phyloP scores from a whole-genome alignment of 257 asterid species.

The Oldenlandia corymbosa region DNA sequence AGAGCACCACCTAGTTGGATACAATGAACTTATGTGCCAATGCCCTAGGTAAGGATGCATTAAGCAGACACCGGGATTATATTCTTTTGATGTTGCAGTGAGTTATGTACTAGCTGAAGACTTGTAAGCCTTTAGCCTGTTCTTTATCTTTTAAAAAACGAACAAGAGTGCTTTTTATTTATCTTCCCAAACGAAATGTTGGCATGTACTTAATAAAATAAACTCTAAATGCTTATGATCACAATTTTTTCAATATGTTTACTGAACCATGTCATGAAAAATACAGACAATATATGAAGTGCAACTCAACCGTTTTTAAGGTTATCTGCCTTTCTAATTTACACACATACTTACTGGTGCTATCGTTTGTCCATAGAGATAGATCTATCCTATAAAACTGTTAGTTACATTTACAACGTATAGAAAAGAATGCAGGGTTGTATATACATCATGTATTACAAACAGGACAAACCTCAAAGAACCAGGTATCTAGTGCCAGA shows the following conservation, averaged over 20 bases:
- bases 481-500: background rate
- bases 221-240: too few relatives aligned
- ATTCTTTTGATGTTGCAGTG: too few relatives aligned
- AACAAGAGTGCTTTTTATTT: too few relatives aligned
- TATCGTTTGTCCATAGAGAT: background rate
- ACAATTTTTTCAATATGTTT: background rate
- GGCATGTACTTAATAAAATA: background rate
- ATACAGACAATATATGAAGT: background rate
- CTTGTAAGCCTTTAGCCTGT: too few relatives aligned
- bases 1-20: too few relatives aligned
- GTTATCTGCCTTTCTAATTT: background rate
- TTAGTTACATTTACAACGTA: background rate
- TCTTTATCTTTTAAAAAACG: too few relatives aligned
- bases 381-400: background rate
- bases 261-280: background rate
- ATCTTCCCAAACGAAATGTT: too few relatives aligned
- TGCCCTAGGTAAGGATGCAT: too few relatives aligned
- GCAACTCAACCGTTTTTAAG: background rate
- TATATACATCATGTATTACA: background rate
- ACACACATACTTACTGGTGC: background rate
- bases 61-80: too few relatives aligned
- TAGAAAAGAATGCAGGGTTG: background rate
- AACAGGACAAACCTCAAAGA: constrained; percentile 2
- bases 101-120: too few relatives aligned
- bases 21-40: too few relatives aligned